These are phyloP conservation scores for Candida hungchunana DNA, from an alignment of 805 yeast species.

Conservation along the genomic window DNA sequence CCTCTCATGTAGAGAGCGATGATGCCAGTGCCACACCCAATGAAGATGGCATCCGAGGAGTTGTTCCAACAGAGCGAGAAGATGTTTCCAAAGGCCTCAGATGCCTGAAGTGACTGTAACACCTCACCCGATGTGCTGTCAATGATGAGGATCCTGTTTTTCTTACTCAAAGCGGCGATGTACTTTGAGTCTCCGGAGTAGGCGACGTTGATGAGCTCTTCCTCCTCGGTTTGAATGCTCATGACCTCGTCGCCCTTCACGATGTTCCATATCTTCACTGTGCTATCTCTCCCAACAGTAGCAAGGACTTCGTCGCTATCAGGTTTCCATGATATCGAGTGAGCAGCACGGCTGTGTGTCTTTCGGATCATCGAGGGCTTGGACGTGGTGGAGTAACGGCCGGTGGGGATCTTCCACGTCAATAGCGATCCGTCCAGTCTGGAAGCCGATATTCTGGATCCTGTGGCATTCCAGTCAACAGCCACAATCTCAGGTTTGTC, in stretches of 20 bases:
- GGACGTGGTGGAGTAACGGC: slow-evolving; percentile 29
- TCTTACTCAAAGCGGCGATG: slow-evolving; percentile 40
- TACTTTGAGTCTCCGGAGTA: slow-evolving; percentile 38
- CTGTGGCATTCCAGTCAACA: slow-evolving; percentile 28
- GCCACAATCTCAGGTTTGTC: slow-evolving; percentile 13
- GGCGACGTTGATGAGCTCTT: slow-evolving; percentile 25
- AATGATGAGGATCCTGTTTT: slow-evolving; percentile 34
- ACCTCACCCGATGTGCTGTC: slow-evolving; percentile 30
- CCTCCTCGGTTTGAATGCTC: slow-evolving; percentile 29
- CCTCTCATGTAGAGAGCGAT: slow-evolving; percentile 25
- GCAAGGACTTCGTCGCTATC: slow-evolving; percentile 40
- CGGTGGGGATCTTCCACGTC: slow-evolving; percentile 27
- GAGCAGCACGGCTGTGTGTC: slow-evolving; percentile 38
- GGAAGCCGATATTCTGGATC: slow-evolving; percentile 27
- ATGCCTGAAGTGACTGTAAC: slow-evolving; percentile 25
- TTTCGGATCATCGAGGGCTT: slow-evolving; percentile 33
- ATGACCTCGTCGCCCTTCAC: slow-evolving; percentile 31
- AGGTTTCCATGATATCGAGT: slow-evolving; percentile 47
- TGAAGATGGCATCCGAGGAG: slow-evolving; percentile 34
- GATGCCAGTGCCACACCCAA: slow-evolving; percentile 47
- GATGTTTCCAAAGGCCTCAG: slow-evolving; percentile 26
- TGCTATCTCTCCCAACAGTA: slow-evolving; percentile 44
- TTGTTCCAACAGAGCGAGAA: slow-evolving; percentile 31
- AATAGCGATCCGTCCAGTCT: slow-evolving; percentile 28
- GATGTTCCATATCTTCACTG: slow-evolving; percentile 44